Conservation (phyloP, 345 rosid species). For the Citrus hindsii region DNA sequence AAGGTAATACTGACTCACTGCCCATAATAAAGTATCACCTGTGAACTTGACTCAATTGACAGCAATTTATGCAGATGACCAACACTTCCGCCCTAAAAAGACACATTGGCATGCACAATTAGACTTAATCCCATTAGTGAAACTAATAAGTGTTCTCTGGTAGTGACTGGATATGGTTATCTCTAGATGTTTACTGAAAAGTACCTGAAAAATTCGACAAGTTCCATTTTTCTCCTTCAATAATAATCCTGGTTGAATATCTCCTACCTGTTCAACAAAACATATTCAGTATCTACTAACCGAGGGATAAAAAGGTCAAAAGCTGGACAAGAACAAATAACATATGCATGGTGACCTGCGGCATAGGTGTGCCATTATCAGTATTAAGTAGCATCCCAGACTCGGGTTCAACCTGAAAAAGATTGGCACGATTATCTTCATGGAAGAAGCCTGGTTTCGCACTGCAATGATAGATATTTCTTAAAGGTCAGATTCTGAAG, state of each 20-base stretch:
- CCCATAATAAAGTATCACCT: constrained; percentile 39
- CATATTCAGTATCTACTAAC: neutral
- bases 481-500: constrained; percentile 15
- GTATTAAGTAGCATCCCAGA: constrained; percentile 90
- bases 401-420: constrained; percentile 85
- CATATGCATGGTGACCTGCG: constrained; percentile 56
- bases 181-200: neutral
- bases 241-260: constrained; percentile 35
- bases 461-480: constrained; percentile 35
- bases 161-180: neutral
- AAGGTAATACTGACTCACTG: neutral
- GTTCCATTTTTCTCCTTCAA: constrained; percentile 38
- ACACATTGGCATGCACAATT: constrained; percentile 13
- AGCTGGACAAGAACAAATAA: neutral
- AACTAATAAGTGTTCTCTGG: neutral
- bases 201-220: constrained; percentile 74
- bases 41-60: constrained; percentile 90
- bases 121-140: neutral
- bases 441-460: constrained; percentile 97
- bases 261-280: constrained; percentile 57
- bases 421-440: constrained; percentile 77
- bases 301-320: neutral
- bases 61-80: constrained; percentile 95
- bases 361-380: constrained; percentile 92
- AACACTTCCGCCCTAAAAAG: constrained; percentile 82